Base-by-base conservation (phyloP, 2,329 filamentous ascomycete genomes). In the Calonectria honghensis region DNA sequence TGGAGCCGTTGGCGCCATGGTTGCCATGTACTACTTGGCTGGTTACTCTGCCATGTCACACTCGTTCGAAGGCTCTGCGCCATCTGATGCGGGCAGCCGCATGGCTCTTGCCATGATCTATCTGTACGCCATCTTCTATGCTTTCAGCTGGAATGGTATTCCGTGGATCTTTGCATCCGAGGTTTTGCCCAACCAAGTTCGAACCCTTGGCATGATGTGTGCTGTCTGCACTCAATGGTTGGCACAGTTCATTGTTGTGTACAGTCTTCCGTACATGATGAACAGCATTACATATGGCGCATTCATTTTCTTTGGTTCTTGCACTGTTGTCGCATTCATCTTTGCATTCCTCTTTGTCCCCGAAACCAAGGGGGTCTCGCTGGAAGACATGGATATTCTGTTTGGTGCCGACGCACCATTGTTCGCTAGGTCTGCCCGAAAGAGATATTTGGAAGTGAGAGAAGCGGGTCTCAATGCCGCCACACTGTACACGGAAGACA, bases 1-100 rank as follows among this genome's bases (percentile, higher is more conserved):
- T 45, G 78, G 79, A 11, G 77, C 72, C 2, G 61, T 80, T 29
- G 78, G 79, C 39, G 75, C 74, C 50, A 77, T 73, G 4, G 57
- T 77, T 18, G 73, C 74, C 66, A 81, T 82, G 79, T 92, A 81
- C n/a, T 82, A 82, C 68, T 74, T 84, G 5, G 82, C 75, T 1
- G 80, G 68, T 3, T 82, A 78, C 73, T 71, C 79, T 29, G 70
- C 77, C 48, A 64, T 81, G 20, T 78, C 77, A 2, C 14, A 14
- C 39, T 65, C 37, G 1, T 65, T 78, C 78, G 59, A 76, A 27
- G 66, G 74, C 1, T 57, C 57, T 29, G 74, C 72, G 6, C 77
- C 63, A 0, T 52, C 50, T 11, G 73, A 74, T 67, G 63, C 54
- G n/a, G 79, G 78, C 3, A 74, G 75, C 9, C 73, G 75, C 11